Evolutionary conservation across 2,329 filamentous ascomycete species (phyloP).

Genomic region (Cladosporium cucumerinum): DNA sequence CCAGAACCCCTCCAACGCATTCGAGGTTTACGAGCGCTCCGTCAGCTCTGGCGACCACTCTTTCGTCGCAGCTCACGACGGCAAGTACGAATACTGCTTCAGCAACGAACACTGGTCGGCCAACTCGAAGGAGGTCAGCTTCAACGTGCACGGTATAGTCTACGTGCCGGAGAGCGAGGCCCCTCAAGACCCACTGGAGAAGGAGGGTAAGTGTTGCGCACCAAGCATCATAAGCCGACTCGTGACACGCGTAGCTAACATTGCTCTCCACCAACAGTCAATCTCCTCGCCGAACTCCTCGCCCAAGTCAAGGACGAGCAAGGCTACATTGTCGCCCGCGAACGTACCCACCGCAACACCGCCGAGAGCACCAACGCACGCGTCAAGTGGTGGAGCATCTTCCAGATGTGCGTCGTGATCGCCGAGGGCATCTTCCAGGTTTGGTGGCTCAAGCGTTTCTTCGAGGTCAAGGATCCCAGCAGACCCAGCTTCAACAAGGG

Average conservation of each 20-base stretch:
- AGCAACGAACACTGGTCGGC: constrained; percentile 98
- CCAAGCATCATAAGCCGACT: not conserved
- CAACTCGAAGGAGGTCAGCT: constrained; percentile 94
- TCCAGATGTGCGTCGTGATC: constrained; percentile 83
- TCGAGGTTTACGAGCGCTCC: constrained; percentile 75
- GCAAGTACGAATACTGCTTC: constrained; percentile 95
- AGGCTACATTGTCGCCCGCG: constrained; percentile 90
- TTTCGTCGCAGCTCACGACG: constrained; percentile 80
- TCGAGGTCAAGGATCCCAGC: constrained; percentile 33
- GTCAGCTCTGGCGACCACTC: constrained; percentile 90
- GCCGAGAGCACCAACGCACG: constrained; percentile 96
- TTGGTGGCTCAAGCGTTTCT: constrained; percentile 97
- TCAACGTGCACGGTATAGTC: constrained; percentile 98
- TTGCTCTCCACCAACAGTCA: constrained; percentile 54
- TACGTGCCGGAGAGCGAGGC: constrained; percentile 89
- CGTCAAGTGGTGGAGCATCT: constrained; percentile 99
- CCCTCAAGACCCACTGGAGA: constrained; percentile 81
- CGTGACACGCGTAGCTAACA: not conserved
- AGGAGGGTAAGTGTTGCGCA: constrained; percentile 63
- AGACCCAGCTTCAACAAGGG: constrained; percentile 29
- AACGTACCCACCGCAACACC: constrained; percentile 95
- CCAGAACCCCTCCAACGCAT: constrained; percentile 69
- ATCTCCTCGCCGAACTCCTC: constrained; percentile 77
- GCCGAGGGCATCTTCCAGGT: constrained; percentile 97
- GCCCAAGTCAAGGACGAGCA: constrained; percentile 96